Evolutionary conservation across 257 asterid genomes (phyloP).

Genomic region (Solanum pennellii): DNA sequence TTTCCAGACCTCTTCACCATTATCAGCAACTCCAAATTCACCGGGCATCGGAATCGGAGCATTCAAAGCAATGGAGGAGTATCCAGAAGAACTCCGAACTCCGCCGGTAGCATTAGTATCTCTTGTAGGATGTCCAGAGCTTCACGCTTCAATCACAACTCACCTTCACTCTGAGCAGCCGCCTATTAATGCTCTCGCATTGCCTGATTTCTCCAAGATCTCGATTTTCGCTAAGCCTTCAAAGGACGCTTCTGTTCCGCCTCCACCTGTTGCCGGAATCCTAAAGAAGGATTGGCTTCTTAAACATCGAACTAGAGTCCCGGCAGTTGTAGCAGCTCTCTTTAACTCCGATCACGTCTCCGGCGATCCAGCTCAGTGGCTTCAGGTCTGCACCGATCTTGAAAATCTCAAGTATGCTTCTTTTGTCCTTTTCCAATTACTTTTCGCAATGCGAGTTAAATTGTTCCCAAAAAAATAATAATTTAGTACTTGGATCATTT

Average conservation of each 20-base stretch:
- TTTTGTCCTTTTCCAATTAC: background rate
- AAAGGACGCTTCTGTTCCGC: conserved; percentile 25
- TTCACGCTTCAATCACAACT: conserved; percentile 64
- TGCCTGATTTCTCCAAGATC: conserved; percentile 94
- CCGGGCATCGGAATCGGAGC: background rate
- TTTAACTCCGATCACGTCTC: conserved; percentile 57
- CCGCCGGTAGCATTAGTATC: conserved; percentile 83
- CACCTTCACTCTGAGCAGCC: conserved; percentile 84
- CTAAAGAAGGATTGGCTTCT: conserved; percentile 72
- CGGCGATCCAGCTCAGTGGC: conserved; percentile 97
- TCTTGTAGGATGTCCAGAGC: conserved; percentile 68
- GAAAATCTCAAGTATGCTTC: conserved; percentile 70
- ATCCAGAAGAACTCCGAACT: conserved; percentile 81
- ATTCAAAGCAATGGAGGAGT: conserved; percentile 56
- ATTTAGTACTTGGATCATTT: background rate
- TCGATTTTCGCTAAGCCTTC: conserved; percentile 47
- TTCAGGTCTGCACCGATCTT: conserved; percentile 85
- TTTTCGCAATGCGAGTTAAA: background rate
- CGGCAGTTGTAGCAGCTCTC: conserved; percentile 76
- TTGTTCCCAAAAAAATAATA: background rate
- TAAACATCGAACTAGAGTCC: conserved; percentile 90
- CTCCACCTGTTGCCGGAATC: conserved; percentile 41
- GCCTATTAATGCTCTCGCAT: conserved; percentile 79
- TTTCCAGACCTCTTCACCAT: background rate
- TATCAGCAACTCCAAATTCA: background rate